phyloP scores from a whole-genome alignment of 495 filamentous ascomycete species.

The Tuber borchii region DNA sequence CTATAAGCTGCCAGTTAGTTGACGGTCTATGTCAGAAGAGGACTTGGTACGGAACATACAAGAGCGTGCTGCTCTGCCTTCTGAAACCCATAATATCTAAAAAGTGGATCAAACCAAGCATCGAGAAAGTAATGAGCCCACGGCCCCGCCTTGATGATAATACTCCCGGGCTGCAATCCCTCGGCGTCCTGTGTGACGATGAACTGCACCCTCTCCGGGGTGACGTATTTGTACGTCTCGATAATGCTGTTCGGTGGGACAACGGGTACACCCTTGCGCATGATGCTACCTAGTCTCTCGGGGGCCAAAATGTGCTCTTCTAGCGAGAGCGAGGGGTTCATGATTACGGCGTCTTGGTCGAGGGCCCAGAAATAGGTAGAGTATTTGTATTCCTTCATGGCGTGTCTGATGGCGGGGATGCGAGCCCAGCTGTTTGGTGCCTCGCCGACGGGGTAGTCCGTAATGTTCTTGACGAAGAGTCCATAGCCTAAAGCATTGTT shows the following conservation, averaged over 20 bases:
- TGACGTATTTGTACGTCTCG: conserved; percentile 80
- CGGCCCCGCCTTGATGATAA: conserved; percentile 73
- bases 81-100: conserved; percentile 87
- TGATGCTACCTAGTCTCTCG: conserved; percentile 62
- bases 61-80: conserved; percentile 89
- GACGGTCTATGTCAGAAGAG: background rate
- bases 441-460: conserved; percentile 68
- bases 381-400: conserved; percentile 69
- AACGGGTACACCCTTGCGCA: conserved; percentile 76
- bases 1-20: conserved; percentile 44
- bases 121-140: conserved; percentile 92
- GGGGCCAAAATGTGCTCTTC: conserved; percentile 63
- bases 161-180: conserved; percentile 68
- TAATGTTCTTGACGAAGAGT: conserved; percentile 68
- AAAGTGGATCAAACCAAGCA: conserved; percentile 93
- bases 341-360: conserved; percentile 75
- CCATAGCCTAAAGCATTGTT: conserved; percentile 60
- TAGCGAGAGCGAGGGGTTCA: conserved; percentile 70
- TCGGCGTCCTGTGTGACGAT: conserved; percentile 78
- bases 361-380: conserved; percentile 78
- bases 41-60: conserved; percentile 50
- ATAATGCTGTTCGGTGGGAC: conserved; percentile 96
- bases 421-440: conserved; percentile 67
- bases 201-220: conserved; percentile 68
- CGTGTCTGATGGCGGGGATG: conserved; percentile 82